Conservation (phyloP, 1,139 yeast species). For the Taphrina wiesneri region DNA sequence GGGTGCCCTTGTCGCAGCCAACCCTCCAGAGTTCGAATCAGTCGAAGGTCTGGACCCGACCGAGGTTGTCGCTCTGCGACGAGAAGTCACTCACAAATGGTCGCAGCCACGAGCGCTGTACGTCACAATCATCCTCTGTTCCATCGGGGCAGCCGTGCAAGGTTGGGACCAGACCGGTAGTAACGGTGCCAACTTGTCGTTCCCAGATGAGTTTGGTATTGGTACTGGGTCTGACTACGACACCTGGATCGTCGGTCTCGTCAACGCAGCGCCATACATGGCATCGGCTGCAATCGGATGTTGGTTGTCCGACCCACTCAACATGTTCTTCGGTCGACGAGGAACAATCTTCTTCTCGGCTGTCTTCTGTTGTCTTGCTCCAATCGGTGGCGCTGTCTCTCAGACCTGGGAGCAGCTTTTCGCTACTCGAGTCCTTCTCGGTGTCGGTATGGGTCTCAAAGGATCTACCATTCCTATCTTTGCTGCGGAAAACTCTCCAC, state of each 20-base stretch:
- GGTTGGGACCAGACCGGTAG: slow-evolving; percentile 91
- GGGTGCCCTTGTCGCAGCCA: slow-evolving; percentile 76
- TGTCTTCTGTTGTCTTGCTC: slow-evolving; percentile 62
- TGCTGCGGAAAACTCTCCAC: slow-evolving; percentile 79
- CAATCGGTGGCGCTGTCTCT: slow-evolving; percentile 76
- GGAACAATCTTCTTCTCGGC: slow-evolving; percentile 73
- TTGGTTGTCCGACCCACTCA: slow-evolving; percentile 71
- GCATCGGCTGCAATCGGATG: slow-evolving; percentile 71
- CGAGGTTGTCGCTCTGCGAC: slow-evolving; percentile 58
- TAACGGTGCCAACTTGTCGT: slow-evolving; percentile 77
- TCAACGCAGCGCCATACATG: slow-evolving; percentile 79
- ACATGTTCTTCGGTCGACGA: slow-evolving; percentile 65
- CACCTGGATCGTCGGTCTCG: slow-evolving; percentile 70
- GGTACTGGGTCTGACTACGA: slow-evolving; percentile 48
- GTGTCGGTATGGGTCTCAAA: slow-evolving; percentile 78
- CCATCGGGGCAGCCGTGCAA: slow-evolving; percentile 88
- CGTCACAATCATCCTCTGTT: slow-evolving; percentile 68
- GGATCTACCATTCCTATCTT: slow-evolving; percentile 80
- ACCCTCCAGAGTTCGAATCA: slow-evolving; percentile 60
- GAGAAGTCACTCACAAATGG: slow-evolving; percentile 65
- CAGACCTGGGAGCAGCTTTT: slow-evolving; percentile 75
- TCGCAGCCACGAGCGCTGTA: slow-evolving; percentile 61
- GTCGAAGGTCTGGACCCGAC: slow-evolving; percentile 60
- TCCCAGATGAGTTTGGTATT: slow-evolving; percentile 55
- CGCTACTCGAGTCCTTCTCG: slow-evolving; percentile 69